These are phyloP conservation scores for Lepraria neglecta DNA, from an alignment of 495 filamentous ascomycete species.

Conservation along the genomic window DNA sequence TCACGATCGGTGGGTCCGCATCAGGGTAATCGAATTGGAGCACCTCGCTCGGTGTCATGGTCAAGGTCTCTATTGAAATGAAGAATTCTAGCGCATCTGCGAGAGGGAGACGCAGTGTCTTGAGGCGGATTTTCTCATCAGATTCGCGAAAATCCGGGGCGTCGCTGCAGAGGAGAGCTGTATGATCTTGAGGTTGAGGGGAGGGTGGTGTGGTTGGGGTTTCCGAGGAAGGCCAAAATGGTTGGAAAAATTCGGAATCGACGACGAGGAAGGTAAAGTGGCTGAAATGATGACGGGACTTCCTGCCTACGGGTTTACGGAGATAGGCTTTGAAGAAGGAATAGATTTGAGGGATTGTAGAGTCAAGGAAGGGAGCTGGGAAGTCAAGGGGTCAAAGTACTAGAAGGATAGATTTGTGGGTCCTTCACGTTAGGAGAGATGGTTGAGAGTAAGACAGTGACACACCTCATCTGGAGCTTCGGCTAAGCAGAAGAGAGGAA, in stretches of 20 bases:
- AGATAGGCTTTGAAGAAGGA: neutral
- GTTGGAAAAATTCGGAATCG: neutral
- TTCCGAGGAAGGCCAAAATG: neutral
- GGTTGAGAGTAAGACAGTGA: too few species aligned
- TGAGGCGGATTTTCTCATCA: neutral
- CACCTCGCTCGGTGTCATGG: neutral
- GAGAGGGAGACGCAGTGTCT: neutral
- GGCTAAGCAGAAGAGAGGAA: too few species aligned
- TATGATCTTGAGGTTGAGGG: too few species aligned
- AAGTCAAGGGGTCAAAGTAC: too few species aligned
- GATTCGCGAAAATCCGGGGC: neutral
- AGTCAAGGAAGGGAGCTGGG: neutral
- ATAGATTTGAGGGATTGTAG: neutral
- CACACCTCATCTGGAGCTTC: too few species aligned
- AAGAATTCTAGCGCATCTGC: neutral
- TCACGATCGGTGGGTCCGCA: too few species aligned
- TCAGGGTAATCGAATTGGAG: too few species aligned
- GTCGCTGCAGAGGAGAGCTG: conserved; percentile 1
- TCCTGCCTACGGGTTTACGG: neutral
- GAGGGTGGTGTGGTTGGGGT: too few species aligned
- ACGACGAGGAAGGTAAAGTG: conserved; percentile 9
- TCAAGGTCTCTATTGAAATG: neutral
- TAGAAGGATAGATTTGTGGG: too few species aligned
- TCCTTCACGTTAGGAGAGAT: too few species aligned
- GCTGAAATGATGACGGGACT: neutral